Base-by-base conservation (phyloP, 177 flowering plant genomes). In the Tripterygium wilfordii region DNA sequence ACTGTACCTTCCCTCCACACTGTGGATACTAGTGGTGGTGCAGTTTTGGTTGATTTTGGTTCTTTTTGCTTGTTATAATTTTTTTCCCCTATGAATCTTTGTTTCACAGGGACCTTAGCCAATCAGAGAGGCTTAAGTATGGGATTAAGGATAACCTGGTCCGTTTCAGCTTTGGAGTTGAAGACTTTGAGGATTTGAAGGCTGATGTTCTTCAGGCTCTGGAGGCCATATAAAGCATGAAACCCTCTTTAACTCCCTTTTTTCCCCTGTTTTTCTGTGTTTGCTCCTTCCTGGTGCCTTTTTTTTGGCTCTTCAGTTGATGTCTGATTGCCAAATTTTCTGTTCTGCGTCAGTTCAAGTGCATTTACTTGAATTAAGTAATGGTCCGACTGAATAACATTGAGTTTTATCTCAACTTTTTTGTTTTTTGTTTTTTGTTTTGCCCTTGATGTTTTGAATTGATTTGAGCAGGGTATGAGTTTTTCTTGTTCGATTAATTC, bases 101-200 rank as follows among this genome's bases (percentile, higher is more conserved):
- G 1, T 31, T 19, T 16, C 6, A 56, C 77, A 91, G 98, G 98
- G 98, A 91, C 65, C 92, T 88, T 36, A 56, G 51, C 30, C 83
- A 66, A 27, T 15, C 69, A 0, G 95, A 78, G 48, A 83, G 98
- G 68, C 74, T 56, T 2, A 67, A 73, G 69, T 83, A 63, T 63
- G 94, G 95, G 56, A 92, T 92, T 38, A 67, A 61, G 67, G 98
- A 92, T 61, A 88, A 76, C 75, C 61, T 92, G 79, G 77, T 92
- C 44, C 76, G 98, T 15, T 92, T 92, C 77, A 88, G 96, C 71
- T 82, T 92, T 53, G 98, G 96, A 43, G 76, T 84, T 41, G 96
- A 92, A 71, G 96, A 88, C 59, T 88, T 83, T 33, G 89, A 84
- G 25, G 96, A 92, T 56, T 20, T 92, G 76, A 82, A 84, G 80